Evolutionary conservation across 148 eudicot species (phyloP).

Genomic region (Rhododendron griersonianum): DNA sequence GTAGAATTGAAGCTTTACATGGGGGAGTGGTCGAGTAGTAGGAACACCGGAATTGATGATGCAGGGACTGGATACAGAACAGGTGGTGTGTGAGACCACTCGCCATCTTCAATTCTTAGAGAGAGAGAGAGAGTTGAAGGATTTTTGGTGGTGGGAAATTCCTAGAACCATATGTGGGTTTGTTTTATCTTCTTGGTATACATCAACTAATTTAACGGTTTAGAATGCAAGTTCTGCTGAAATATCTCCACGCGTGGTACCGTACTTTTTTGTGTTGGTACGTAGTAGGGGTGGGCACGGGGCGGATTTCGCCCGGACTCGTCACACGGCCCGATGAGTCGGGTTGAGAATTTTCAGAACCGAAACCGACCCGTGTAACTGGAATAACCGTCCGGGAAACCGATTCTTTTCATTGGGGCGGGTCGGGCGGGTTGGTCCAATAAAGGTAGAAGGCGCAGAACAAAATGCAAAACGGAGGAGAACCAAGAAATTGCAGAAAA

Average conservation of each 20-base stretch:
- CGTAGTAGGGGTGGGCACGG: too few relatives aligned
- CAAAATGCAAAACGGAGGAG: too few relatives aligned
- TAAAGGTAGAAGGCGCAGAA: too few relatives aligned
- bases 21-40: not conserved
- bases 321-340: too few relatives aligned
- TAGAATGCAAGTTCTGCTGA: not conserved
- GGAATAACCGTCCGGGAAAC: too few relatives aligned
- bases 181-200: not conserved
- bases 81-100: conserved; percentile 12
- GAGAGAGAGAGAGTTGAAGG: not conserved
- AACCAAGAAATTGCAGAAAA: too few relatives aligned
- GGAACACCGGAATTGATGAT: not conserved
- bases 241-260: not conserved
- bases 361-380: too few relatives aligned
- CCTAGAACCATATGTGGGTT: not conserved
- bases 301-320: too few relatives aligned
- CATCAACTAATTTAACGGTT: conserved; percentile 10
- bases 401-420: too few relatives aligned
- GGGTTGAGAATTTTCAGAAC: too few relatives aligned
- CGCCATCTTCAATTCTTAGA: conserved; percentile 1
- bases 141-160: not conserved
- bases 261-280: not conserved
- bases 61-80: not conserved
- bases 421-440: too few relatives aligned
- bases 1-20: not conserved